Conservation (phyloP, 371 early-diverging fungal genomes). For the Mortierella sp. region DNA sequence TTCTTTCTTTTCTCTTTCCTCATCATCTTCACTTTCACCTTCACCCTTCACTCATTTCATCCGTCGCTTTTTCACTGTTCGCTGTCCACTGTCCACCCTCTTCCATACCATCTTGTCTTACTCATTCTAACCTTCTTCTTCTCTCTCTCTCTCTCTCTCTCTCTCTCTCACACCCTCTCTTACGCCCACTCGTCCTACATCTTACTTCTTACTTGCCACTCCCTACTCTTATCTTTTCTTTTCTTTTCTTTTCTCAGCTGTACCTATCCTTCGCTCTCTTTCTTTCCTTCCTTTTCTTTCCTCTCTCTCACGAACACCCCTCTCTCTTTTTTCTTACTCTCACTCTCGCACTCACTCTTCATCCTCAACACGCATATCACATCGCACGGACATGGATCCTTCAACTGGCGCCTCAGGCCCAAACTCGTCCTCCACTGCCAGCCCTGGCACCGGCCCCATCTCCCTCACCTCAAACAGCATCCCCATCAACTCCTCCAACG, state of each 20-base stretch:
- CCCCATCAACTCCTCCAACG: not conserved
- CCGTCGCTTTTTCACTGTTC: not conserved
- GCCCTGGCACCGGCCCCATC: not conserved
- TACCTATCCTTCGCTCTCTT: not conserved
- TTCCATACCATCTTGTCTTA: not conserved
- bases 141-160: not conserved
- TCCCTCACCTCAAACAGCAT: not conserved
- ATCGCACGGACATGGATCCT: slow-evolving; percentile 14
- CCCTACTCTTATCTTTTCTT: slow-evolving; percentile 5
- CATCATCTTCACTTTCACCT: not conserved
- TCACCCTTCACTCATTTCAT: not conserved
- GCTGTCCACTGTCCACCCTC: not conserved
- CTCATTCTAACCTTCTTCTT: not conserved
- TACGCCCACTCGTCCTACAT: not conserved
- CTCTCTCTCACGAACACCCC: not conserved
- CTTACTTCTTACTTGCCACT: not conserved
- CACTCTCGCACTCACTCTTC: not conserved
- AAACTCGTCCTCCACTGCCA: not conserved
- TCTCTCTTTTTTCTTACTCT: too few relatives aligned
- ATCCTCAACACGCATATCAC: not conserved
- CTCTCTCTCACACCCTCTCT: not conserved
- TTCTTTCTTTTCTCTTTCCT: not conserved
- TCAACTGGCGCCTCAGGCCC: slow-evolving; percentile 12
- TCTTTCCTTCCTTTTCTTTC: not conserved
- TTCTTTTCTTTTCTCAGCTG: not conserved